phyloP scores from a whole-genome alignment of 805 yeast genomes.

The Metschnikowia continentalis region DNA sequence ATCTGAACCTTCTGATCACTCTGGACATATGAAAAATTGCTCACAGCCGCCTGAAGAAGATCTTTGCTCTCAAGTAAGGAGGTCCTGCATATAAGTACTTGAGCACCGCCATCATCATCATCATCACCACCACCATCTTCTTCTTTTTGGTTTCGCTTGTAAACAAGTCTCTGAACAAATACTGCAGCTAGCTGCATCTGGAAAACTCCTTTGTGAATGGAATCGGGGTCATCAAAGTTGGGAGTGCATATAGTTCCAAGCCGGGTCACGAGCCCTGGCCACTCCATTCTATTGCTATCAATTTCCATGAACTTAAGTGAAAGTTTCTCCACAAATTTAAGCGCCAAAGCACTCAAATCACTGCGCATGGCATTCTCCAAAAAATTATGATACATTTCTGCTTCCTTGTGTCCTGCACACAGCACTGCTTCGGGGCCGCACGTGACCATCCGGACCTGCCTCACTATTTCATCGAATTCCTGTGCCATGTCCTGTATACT shows the following conservation, averaged over 20 bases:
- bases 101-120: too few relatives aligned
- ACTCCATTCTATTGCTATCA: not conserved
- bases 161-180: not conserved
- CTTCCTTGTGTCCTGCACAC: slow-evolving; percentile 8
- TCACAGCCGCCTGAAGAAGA: slow-evolving; percentile 19
- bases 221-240: slow-evolving; percentile 2
- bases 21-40: slow-evolving; percentile 14
- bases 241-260: slow-evolving; percentile 1
- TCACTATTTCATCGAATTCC: not conserved
- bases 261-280: not conserved
- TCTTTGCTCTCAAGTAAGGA: slow-evolving; percentile 16
- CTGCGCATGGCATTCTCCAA: slow-evolving; percentile 6
- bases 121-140: too few relatives aligned
- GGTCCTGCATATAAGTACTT: slow-evolving; percentile 8
- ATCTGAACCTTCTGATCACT: slow-evolving; percentile 18
- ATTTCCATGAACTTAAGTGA: slow-evolving; percentile 1
- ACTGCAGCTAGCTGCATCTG: slow-evolving; percentile 14
- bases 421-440: slow-evolving; percentile 10
- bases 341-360: not conserved
- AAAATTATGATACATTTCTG: slow-evolving; percentile 22
- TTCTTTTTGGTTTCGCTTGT: not conserved
- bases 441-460: slow-evolving; percentile 3
- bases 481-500: not conserved
- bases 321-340: not conserved
- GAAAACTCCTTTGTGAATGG: slow-evolving; percentile 18